Evolutionary conservation across 139 green algal species (phyloP), one percentile per base, ranked within the genome.

Genomic region (Haematococcus sp.): DNA sequence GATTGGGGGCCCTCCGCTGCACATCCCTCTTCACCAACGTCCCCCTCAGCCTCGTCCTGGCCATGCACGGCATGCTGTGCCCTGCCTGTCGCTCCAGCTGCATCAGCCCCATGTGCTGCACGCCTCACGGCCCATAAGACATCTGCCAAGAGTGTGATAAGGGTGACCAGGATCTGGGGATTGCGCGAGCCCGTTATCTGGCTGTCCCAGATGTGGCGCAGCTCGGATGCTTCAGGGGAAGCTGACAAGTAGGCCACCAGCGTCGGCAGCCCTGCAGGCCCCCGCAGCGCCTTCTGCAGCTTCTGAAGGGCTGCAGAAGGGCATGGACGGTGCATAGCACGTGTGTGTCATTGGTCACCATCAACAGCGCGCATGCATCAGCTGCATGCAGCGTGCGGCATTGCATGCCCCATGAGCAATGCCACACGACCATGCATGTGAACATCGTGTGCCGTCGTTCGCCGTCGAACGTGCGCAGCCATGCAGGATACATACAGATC

Each of bases 201-300:
- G 0, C 59, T 59, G 25, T 86, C 81, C 76, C 76, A 86, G 2
- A 79, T 54, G 22, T 55, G 46, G 4, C 52, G 33, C 35, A 81
- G 70, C 69, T 76, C 55, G 28, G 32, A 22, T 63, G 70, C 35
- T 20, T n/a, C 1, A 0, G 80, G 80, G 0, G 75, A 80, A 23
- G 67, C 49, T 4, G 35, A 28, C 20, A 80, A 32, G 20, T 69
- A 75, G 2, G 46, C 58, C n/a, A 52, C 5, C 19, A 83, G 76
- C 20, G 67, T 46, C 25, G 44, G 4, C 20, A 69, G 44, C 35
- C 68, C 69, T 56, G 52, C 51, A 13, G 35, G 76, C 4, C 69
- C 15, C 23, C 56, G 55, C 35, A 68, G 68, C n/a, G 52, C 61
- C 27, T 34, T 43, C 25, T 31, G 9, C 22, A 59, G 4, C 34